These are phyloP conservation scores for Neurospora tetraspora DNA, from an alignment of 495 filamentous ascomycete genomes.

Conservation along the genomic window DNA sequence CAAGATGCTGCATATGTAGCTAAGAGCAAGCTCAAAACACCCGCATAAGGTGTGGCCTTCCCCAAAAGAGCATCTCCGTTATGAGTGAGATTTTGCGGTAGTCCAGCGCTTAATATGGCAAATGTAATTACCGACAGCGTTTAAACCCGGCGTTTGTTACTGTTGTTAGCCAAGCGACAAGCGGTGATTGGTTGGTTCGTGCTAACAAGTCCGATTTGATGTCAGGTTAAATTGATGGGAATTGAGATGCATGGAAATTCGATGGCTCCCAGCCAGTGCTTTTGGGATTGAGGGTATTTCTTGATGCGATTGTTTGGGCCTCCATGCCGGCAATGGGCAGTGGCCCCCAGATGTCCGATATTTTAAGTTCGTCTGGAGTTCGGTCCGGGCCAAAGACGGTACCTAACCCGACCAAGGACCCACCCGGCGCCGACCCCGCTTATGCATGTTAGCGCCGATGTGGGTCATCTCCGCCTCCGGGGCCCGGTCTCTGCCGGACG, in stretches of 20 bases:
- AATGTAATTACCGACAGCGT: not conserved
- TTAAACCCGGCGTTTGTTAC: not conserved
- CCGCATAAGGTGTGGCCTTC: too few species aligned
- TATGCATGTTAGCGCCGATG: not conserved
- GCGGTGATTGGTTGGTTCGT: not conserved
- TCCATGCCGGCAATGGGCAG: too few species aligned
- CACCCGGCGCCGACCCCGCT: not conserved
- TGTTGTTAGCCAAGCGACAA: not conserved
- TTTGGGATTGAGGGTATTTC: accelerated
- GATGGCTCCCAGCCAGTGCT: not conserved
- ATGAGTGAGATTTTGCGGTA: too few species aligned
- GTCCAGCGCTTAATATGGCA: too few species aligned
- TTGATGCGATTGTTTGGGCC: not conserved
- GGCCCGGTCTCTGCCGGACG: not conserved
- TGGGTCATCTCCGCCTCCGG: not conserved
- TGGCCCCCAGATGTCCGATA: not conserved
- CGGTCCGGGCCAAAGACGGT: not conserved
- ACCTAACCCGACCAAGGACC: not conserved
- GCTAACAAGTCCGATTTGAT: not conserved
- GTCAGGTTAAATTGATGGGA: not conserved
- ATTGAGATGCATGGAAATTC: not conserved
- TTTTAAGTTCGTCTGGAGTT: not conserved
- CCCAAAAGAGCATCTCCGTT: too few species aligned
- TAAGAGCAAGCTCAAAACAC: too few species aligned
- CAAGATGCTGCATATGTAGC: too few species aligned